Percentiles rank a stretch among this genome's conserved stretches.
These are phyloP conservation scores for Gastrolobium bilobum DNA, from an alignment of 306 rosid genomes.

Conservation along the genomic window DNA sequence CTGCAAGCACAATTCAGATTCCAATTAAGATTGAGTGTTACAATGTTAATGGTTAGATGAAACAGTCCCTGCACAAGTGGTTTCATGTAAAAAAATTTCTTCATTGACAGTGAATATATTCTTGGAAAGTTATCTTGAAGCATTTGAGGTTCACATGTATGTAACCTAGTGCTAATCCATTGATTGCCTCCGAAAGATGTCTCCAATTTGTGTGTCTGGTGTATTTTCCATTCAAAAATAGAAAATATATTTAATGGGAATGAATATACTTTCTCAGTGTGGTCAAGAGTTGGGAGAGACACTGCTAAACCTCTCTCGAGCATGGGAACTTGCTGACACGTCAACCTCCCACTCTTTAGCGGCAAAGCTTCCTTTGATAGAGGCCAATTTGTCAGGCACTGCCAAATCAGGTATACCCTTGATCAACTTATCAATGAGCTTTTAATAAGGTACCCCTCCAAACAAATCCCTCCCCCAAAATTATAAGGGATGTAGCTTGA, in stretches of 20 bases:
- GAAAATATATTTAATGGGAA: constrained; percentile 32
- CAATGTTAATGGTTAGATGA: constrained; percentile 7
- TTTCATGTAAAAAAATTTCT: constrained; percentile 15
- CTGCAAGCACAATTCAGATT: constrained; percentile 14
- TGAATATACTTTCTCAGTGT: constrained; percentile 61
- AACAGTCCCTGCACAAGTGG: not conserved
- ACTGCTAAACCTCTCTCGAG: constrained; percentile 83
- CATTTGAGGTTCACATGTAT: not conserved
- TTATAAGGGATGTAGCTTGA: constrained; percentile 35
- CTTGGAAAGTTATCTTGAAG: constrained; percentile 19
- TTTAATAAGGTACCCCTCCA: constrained; percentile 38
- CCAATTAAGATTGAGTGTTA: not conserved
- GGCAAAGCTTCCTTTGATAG: constrained; percentile 73
- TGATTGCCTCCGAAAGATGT: constrained; percentile 27
- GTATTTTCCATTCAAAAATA: constrained; percentile 22
- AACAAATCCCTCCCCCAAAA: not conserved
- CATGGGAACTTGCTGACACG: constrained; percentile 91
- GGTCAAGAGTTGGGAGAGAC: constrained; percentile 88
- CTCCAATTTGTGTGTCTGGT: not conserved
- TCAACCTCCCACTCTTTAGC: constrained; percentile 73
- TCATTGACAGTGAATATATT: constrained; percentile 19
- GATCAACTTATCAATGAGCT: constrained; percentile 31
- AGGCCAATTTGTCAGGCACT: constrained; percentile 62
- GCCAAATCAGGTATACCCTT: constrained; percentile 78
- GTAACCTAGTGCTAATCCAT: constrained; percentile 9